Percentiles rank a stretch among this genome's conserved stretches.
phyloP scores from a whole-genome alignment of 1,139 yeast genomes.

The Spathaspora sp. region DNA sequence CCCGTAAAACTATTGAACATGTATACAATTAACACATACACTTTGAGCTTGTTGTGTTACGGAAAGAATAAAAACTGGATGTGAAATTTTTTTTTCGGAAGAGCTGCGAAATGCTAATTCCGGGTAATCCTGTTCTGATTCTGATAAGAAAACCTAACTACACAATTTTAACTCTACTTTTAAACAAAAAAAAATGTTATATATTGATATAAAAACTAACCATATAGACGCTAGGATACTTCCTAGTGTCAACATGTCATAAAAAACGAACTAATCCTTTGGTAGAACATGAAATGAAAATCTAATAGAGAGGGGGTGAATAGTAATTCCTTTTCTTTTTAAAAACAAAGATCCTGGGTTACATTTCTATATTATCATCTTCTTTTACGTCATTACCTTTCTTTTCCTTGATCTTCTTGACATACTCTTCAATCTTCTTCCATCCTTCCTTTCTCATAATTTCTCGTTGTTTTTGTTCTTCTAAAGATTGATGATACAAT shows the following conservation, averaged over 20 bases:
- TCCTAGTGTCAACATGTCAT: no score
- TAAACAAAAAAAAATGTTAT: constrained; percentile 1
- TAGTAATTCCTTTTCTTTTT: no score
- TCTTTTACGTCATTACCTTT: constrained; percentile 7
- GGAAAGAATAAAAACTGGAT: neutral
- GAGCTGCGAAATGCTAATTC: neutral
- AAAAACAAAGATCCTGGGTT: neutral
- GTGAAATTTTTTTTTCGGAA: neutral
- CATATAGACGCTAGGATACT: neutral
- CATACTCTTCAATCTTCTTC: constrained; percentile 70
- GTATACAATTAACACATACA: neutral
- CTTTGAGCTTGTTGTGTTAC: neutral
- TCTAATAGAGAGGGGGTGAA: neutral
- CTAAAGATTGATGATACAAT: constrained; percentile 73
- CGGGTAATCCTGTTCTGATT: neutral
- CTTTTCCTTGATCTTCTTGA: constrained; percentile 27
- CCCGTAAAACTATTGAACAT: constrained; percentile 2
- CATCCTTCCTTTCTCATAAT: constrained; percentile 69
- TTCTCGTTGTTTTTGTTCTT: constrained; percentile 63
- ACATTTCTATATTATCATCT: constrained; percentile 1
- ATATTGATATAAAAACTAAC: neutral
- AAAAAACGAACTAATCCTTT: neutral
- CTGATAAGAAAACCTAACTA: neutral
- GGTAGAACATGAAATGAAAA: neutral
- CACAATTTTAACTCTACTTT: neutral